phyloP scores from a whole-genome alignment of 768 basidiomycete genomes.

The Stropharia rugosoannulata region DNA sequence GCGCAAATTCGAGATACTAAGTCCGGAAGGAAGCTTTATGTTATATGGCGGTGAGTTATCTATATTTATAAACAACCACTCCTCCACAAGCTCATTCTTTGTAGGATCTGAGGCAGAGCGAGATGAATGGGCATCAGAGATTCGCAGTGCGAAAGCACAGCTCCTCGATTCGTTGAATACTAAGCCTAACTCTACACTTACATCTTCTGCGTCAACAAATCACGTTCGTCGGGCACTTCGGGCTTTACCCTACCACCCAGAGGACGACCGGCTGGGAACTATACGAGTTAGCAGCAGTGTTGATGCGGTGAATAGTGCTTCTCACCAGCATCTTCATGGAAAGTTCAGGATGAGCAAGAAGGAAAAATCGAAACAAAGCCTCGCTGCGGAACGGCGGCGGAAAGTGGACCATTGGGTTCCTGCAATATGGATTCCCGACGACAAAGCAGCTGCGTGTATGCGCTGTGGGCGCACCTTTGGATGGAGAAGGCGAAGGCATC shows the following conservation, averaged over 20 bases:
- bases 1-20: slow-evolving; percentile 67
- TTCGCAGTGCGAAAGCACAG: slow-evolving; percentile 69
- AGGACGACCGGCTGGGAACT: slow-evolving; percentile 42
- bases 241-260: slow-evolving; percentile 67
- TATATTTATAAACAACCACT: not conserved
- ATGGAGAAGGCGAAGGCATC: slow-evolving; percentile 78
- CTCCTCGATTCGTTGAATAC: slow-evolving; percentile 72
- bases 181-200: slow-evolving; percentile 79
- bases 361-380: slow-evolving; percentile 17
- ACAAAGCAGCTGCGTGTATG: slow-evolving; percentile 83
- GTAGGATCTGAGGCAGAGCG: slow-evolving; percentile 55
- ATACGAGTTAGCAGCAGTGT: slow-evolving; percentile 20
- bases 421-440: slow-evolving; percentile 91
- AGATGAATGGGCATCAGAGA: slow-evolving; percentile 64
- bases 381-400: slow-evolving; percentile 36
- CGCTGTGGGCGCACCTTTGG: slow-evolving; percentile 76
- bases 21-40: slow-evolving; percentile 76
- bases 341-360: slow-evolving; percentile 12
- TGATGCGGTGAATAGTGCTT: slow-evolving; percentile 9
- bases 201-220: slow-evolving; percentile 71
- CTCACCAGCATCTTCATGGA: slow-evolving; percentile 1
- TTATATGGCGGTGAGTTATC: slow-evolving; percentile 59
- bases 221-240: slow-evolving; percentile 74
- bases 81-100: slow-evolving; percentile 1
- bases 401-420: slow-evolving; percentile 84